These are phyloP conservation scores for Rutstroemia sp. DNA, from an alignment of 2,329 filamentous ascomycete species.

Conservation along the genomic window DNA sequence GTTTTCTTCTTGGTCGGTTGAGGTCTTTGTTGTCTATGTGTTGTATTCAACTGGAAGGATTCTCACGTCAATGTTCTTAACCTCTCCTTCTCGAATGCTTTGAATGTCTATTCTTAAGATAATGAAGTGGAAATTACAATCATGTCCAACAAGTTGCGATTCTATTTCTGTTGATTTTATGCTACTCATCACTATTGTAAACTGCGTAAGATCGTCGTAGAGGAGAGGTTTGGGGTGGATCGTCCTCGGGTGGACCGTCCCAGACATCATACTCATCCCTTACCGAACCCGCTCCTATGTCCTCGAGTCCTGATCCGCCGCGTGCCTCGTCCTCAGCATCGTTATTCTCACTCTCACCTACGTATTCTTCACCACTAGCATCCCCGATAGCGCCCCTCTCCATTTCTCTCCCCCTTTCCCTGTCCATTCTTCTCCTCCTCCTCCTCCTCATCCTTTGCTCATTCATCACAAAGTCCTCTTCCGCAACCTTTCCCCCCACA, in stretches of 20 bases:
- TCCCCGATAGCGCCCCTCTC: not conserved
- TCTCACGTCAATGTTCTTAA: not conserved
- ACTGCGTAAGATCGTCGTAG: conserved; percentile 3
- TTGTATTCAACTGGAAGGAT: not conserved
- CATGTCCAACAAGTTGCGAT: not conserved
- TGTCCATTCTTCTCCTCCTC: conserved; percentile 5
- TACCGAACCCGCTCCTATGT: not conserved
- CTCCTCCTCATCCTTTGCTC: conserved; percentile 12
- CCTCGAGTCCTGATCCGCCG: not conserved
- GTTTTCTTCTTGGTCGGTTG: conserved; percentile 1
- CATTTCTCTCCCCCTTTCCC: not conserved
- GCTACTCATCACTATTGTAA: conserved; percentile 6
- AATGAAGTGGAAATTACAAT: not conserved
- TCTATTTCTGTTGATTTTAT: not conserved
- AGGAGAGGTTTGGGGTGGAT: not conserved
- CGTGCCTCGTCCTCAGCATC: conserved; percentile 2
- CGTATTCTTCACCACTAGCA: not conserved
- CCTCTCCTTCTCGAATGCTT: not conserved
- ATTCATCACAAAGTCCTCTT: conserved; percentile 21
- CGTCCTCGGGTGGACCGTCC: too few relatives aligned
- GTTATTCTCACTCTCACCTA: conserved; percentile 3
- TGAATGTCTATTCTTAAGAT: conserved; percentile 7
- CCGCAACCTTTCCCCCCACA: conserved; percentile 15
- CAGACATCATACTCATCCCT: not conserved
- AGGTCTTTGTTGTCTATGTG: not conserved